Base-by-base conservation (phyloP, 78 protist species). In the Dictyostelium capitatum region DNA sequence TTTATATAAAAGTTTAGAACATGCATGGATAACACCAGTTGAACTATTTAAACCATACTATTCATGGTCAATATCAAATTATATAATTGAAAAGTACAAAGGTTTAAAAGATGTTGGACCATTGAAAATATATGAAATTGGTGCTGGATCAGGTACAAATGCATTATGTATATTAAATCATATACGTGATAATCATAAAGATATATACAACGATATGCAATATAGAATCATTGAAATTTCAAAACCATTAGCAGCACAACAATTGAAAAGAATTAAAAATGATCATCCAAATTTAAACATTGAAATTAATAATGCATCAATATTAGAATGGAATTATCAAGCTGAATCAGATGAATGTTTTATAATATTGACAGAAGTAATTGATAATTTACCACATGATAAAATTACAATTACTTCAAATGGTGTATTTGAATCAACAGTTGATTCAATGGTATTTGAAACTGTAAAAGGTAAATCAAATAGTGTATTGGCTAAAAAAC, bases 101-200 rank as follows among this genome's bases (percentile, higher is more conserved):
- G 9, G 10, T n/a, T 12, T 5, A 54, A 23, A n/a, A 62, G 43
- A 2, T 1, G 43, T 2, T 3, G 43, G 43, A 3, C 70, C 69
- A 54, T 65, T 87, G 25, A 87, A 77, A 54, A 87, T 87, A 10
- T 87, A 72, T 64, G 93, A 87, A 25, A 65, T 87, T 77, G 93
- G 93, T 65, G 93, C 93, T 32, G 93, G 93, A 1, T 77, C 85
- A 7, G 93, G 93, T 77, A 87, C 93, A n/a, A 87, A 87, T 77
- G 93, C 93, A 50, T 20, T 87, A 19, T 64, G 51, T 32, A 64
- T 87, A 10, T 47, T 87, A 43, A 77, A 87, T 51, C 79, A 43
- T 30, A 17, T 87, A 1, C 51, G 84, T 62, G 75, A 57, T 23
- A 57, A 87, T 28, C 93, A 87, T 23, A 54, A 25, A 11, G 72